Evolutionary conservation across 192 early-diverging fungal species (phyloP).

Genomic region (Rhizophagus prolifer): DNA sequence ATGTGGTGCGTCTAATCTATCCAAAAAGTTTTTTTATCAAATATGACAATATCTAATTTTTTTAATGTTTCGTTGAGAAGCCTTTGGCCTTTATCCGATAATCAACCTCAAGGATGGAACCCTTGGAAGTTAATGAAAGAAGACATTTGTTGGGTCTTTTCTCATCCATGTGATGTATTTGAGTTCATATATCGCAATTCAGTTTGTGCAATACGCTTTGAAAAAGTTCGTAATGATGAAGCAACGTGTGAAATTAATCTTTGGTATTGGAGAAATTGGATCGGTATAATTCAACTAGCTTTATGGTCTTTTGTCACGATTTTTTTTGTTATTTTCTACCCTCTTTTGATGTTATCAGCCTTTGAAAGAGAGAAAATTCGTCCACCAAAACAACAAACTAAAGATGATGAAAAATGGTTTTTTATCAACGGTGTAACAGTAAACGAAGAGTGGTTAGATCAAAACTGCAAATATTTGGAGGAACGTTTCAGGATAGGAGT

Average conservation of each 20-base stretch:
- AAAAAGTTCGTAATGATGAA: no score
- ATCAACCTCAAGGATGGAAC: neutral
- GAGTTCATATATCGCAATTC: constrained; percentile 4
- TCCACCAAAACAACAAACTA: neutral
- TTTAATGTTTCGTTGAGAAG: no score
- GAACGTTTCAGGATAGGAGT: constrained; percentile 3
- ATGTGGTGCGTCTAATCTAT: no score
- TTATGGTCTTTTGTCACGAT: neutral
- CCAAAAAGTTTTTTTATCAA: no score
- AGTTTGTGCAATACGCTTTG: neutral
- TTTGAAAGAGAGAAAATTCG: neutral
- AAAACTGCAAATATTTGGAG: constrained; percentile 13
- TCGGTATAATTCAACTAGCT: neutral
- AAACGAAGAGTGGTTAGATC: neutral
- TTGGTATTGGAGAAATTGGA: neutral
- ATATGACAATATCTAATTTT: no score
- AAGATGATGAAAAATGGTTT: constrained; percentile 11
- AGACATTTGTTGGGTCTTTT: neutral
- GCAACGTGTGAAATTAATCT: constrained; percentile 3
- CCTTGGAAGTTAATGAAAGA: neutral
- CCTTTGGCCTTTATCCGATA: no score
- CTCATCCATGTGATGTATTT: neutral
- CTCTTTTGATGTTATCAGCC: neutral
- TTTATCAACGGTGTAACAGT: neutral
- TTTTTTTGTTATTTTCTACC: neutral